Conservation (phyloP, 73 alveolate species). For the Stentor roeselii region DNA sequence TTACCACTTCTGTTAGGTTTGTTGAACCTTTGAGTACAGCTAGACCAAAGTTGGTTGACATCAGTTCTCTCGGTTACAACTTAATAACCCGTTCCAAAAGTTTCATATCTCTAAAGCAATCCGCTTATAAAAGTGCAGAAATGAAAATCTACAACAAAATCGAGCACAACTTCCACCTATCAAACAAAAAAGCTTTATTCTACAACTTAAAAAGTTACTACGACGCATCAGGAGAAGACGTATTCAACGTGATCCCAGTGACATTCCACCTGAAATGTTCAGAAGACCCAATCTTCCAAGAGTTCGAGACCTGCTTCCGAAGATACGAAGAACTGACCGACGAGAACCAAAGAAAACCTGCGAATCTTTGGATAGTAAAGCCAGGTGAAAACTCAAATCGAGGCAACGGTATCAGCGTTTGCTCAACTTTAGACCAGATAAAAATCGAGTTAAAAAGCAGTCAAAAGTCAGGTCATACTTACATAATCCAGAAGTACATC, state of each 20-base stretch:
- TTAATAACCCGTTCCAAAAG: neutral
- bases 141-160: conserved; percentile 12
- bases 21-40: neutral
- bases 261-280: conserved; percentile 26
- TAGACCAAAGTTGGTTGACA: neutral
- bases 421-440: conserved; percentile 23
- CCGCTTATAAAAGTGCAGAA: conserved; percentile 34
- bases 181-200: conserved; percentile 39
- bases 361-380: conserved; percentile 47
- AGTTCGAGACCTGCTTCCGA: conserved; percentile 30
- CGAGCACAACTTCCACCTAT: conserved; percentile 31
- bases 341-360: conserved; percentile 30
- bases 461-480: conserved; percentile 42
- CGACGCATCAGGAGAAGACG: conserved; percentile 47
- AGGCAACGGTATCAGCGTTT: conserved; percentile 49
- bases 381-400: conserved; percentile 60
- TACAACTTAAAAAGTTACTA: conserved; percentile 73
- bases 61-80: neutral
- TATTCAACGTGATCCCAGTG: conserved; percentile 11
- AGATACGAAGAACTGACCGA: conserved; percentile 27
- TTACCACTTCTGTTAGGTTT: conserved; percentile 18
- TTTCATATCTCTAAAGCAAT: conserved; percentile 27
- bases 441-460: conserved; percentile 29
- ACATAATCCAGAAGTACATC: conserved; percentile 57
- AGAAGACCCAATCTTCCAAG: conserved; percentile 26